Conservation (phyloP, 1,139 yeast genomes). For the Candida freyschussii region DNA sequence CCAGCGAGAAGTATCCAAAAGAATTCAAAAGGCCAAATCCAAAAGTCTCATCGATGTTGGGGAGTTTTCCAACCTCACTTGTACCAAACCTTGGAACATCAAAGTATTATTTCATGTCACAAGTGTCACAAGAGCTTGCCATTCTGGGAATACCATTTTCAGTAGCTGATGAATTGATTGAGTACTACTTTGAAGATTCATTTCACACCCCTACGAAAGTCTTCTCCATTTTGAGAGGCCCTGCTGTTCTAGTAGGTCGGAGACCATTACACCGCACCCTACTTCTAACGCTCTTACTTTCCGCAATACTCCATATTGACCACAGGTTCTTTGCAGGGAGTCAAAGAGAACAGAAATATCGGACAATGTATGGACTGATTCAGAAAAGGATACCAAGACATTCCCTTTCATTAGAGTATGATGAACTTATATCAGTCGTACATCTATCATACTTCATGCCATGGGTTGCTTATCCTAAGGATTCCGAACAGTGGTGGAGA, state of each 20-base stretch:
- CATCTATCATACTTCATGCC: slow-evolving; percentile 37
- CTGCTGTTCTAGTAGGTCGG: slow-evolving; percentile 24
- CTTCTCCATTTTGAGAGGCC: slow-evolving; percentile 29
- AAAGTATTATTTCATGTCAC: slow-evolving; percentile 27
- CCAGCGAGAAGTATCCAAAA: slow-evolving; percentile 29
- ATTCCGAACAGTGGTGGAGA: slow-evolving; percentile 37
- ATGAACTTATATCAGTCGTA: slow-evolving; percentile 34
- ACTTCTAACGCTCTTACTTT: slow-evolving; percentile 31
- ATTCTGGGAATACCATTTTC: slow-evolving; percentile 27
- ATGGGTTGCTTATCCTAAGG: slow-evolving; percentile 35
- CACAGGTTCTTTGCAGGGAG: slow-evolving; percentile 32
- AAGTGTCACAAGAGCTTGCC: slow-evolving; percentile 22
- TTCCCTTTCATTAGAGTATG: slow-evolving; percentile 26
- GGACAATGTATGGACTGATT: slow-evolving; percentile 16
- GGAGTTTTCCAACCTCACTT: neutral
- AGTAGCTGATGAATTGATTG: slow-evolving; percentile 34
- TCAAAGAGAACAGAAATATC: slow-evolving; percentile 19
- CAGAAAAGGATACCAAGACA: slow-evolving; percentile 15
- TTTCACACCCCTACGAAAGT: slow-evolving; percentile 23
- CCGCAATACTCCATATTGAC: slow-evolving; percentile 35
- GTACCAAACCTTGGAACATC: neutral
- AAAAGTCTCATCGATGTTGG: slow-evolving; percentile 1
- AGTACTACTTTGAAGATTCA: slow-evolving; percentile 30
- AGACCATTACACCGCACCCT: slow-evolving; percentile 31
- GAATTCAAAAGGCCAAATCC: slow-evolving; percentile 23